A percentile compares a stretch with the other conserved stretches of the same genome.
Conservation (phyloP, 192 early-diverging fungal genomes). For the Entophlyctis luteolus region DNA sequence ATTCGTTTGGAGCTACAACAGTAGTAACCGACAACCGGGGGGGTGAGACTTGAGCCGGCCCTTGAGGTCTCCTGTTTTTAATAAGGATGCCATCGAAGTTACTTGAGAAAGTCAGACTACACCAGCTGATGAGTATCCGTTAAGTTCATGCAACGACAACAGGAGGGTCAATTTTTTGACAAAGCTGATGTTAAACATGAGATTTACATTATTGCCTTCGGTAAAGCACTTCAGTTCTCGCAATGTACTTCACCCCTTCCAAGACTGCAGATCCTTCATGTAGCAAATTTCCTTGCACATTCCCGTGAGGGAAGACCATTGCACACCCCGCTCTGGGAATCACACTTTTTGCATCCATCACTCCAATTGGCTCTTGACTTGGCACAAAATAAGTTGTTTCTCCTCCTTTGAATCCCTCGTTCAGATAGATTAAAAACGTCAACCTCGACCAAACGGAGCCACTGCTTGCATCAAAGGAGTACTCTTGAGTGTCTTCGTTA, state of each 20-base stretch:
- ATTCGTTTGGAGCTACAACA: too few relatives aligned
- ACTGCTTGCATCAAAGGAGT: slow-evolving; percentile 54
- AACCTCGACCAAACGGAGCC: slow-evolving; percentile 37
- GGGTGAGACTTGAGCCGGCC: too few relatives aligned
- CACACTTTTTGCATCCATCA: slow-evolving; percentile 43
- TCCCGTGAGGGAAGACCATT: slow-evolving; percentile 51
- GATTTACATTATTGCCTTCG: too few relatives aligned
- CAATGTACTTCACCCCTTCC: slow-evolving; percentile 47
- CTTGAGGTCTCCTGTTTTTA: too few relatives aligned
- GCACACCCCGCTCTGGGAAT: slow-evolving; percentile 38
- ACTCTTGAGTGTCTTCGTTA: slow-evolving; percentile 40
- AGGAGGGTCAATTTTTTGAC: too few relatives aligned
- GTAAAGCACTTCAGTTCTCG: slow-evolving; percentile 50
- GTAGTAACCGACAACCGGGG: too few relatives aligned
- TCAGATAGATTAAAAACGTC: slow-evolving; percentile 50
- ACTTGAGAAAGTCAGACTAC: too few relatives aligned
- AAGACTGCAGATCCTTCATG: slow-evolving; percentile 47
- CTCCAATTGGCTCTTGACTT: slow-evolving; percentile 20
- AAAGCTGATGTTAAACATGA: too few relatives aligned
- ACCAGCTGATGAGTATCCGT: too few relatives aligned
- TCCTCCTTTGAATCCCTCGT: slow-evolving; percentile 48
- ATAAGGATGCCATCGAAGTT: too few relatives aligned
- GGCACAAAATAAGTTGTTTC: slow-evolving; percentile 50
- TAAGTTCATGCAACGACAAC: too few relatives aligned
- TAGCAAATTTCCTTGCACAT: slow-evolving; percentile 38